Evolutionary conservation across 352 stramenopile species (phyloP).

Genomic region (Thraustotheca clavata): DNA sequence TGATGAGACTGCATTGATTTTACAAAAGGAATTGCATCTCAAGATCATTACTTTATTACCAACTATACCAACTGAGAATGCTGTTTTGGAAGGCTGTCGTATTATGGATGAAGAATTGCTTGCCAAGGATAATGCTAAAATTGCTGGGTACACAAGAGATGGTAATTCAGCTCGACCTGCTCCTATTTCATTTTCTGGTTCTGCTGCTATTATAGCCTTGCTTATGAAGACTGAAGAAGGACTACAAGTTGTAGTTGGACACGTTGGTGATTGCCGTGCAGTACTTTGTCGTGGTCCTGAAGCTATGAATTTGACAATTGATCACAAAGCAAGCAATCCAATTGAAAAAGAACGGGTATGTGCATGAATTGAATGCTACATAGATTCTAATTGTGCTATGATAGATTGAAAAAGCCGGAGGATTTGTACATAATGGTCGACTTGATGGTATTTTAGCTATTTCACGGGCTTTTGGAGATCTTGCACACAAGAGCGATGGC

Average conservation of each 20-base stretch:
- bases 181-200: slow-evolving; percentile 81
- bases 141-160: slow-evolving; percentile 52
- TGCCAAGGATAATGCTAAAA: slow-evolving; percentile 57
- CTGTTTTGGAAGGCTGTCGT: slow-evolving; percentile 49
- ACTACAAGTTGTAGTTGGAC: slow-evolving; percentile 63
- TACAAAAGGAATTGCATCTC: slow-evolving; percentile 76
- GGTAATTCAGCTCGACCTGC: slow-evolving; percentile 46
- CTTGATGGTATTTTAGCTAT: slow-evolving; percentile 83
- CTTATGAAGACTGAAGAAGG: slow-evolving; percentile 33
- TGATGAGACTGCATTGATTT: slow-evolving; percentile 55
- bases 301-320: slow-evolving; percentile 72
- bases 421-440: slow-evolving; percentile 83
- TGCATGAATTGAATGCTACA: neutral
- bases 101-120: slow-evolving; percentile 66
- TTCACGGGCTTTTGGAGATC: slow-evolving; percentile 81
- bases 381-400: neutral
- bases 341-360: slow-evolving; percentile 50
- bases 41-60: slow-evolving; percentile 51
- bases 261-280: slow-evolving; percentile 85
- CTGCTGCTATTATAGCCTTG: slow-evolving; percentile 54
- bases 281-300: slow-evolving; percentile 69
- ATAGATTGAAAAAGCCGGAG: slow-evolving; percentile 64
- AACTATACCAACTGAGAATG: slow-evolving; percentile 30
- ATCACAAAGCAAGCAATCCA: slow-evolving; percentile 80
- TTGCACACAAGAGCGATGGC: slow-evolving; percentile 84